A percentile compares a stretch with the other conserved stretches of the same genome.
Evolutionary conservation across 2,329 filamentous ascomycete species (phyloP).

Genomic region (Nemania bipapillata): DNA sequence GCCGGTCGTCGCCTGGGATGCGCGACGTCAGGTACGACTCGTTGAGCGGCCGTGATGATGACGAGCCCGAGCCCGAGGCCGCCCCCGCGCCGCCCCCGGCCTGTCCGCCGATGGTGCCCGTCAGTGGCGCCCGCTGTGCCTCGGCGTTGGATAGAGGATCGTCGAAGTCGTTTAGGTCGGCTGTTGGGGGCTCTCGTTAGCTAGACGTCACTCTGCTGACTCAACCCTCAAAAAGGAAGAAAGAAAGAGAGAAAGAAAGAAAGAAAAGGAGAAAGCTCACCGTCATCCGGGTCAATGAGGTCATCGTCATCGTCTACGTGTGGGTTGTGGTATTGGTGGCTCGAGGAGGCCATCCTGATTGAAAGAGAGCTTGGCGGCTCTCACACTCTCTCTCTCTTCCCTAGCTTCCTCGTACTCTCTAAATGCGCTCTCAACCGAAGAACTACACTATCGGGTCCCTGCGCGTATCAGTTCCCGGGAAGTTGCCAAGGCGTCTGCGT

Average conservation of each 20-base stretch:
- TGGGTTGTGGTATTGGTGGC: constrained; percentile 69
- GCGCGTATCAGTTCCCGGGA: not conserved
- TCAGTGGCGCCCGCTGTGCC: constrained; percentile 80
- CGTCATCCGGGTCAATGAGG: constrained; percentile 82
- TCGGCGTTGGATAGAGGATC: constrained; percentile 76
- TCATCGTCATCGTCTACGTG: constrained; percentile 73
- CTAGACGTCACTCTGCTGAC: constrained; percentile 6
- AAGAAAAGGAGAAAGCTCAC: no score
- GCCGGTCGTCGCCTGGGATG: constrained; percentile 91
- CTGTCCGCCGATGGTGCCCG: constrained; percentile 77
- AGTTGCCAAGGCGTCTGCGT: not conserved
- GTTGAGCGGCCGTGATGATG: constrained; percentile 69
- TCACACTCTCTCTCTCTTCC: no score
- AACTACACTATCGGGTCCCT: not conserved
- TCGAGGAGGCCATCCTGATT: constrained; percentile 60
- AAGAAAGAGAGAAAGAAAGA: no score
- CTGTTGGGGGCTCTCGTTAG: constrained; percentile 55
- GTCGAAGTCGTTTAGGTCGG: constrained; percentile 91
- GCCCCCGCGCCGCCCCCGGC: constrained; percentile 54
- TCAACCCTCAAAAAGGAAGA: not conserved
- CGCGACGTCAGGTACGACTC: constrained; percentile 86
- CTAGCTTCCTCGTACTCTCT: constrained; percentile 11
- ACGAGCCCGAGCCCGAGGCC: no score
- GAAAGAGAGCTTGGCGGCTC: constrained; percentile 4
- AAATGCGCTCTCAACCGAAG: not conserved